phyloP scores from a whole-genome alignment of 148 eudicot genomes.

The Tetragonia tetragonoides region DNA sequence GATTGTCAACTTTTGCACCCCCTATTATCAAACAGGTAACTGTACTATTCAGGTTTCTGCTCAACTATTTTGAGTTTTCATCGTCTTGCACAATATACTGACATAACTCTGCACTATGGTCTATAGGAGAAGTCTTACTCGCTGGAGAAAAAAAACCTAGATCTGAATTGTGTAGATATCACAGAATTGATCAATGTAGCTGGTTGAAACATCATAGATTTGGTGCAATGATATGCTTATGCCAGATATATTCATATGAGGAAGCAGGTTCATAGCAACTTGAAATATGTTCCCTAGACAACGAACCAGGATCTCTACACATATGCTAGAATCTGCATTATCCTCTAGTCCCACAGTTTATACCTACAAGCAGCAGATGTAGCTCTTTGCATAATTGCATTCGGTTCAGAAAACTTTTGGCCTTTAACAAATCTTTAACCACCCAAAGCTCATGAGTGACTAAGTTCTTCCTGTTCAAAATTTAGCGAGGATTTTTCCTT shows the following conservation, averaged over 20 bases:
- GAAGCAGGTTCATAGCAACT: background rate
- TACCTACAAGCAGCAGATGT: background rate
- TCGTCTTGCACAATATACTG: too few relatives aligned
- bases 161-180: background rate
- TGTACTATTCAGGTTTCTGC: too few relatives aligned
- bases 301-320: background rate
- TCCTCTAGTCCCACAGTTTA: background rate
- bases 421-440: background rate
- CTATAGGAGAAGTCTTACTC: too few relatives aligned
- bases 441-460: background rate
- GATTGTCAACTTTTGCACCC: too few relatives aligned
- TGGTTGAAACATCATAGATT: too few relatives aligned
- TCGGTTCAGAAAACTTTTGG: background rate
- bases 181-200: background rate
- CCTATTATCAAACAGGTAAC: too few relatives aligned
- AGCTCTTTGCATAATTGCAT: background rate
- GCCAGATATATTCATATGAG: background rate
- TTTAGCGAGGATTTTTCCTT: too few relatives aligned
- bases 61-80: too few relatives aligned
- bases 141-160: too few relatives aligned
- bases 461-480: background rate
- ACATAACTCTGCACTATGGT: too few relatives aligned
- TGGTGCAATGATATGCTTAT: background rate
- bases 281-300: background rate
- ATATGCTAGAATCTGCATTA: background rate